Evolutionary conservation across 805 yeast species (phyloP).

Genomic region (Candida ulmi): DNA sequence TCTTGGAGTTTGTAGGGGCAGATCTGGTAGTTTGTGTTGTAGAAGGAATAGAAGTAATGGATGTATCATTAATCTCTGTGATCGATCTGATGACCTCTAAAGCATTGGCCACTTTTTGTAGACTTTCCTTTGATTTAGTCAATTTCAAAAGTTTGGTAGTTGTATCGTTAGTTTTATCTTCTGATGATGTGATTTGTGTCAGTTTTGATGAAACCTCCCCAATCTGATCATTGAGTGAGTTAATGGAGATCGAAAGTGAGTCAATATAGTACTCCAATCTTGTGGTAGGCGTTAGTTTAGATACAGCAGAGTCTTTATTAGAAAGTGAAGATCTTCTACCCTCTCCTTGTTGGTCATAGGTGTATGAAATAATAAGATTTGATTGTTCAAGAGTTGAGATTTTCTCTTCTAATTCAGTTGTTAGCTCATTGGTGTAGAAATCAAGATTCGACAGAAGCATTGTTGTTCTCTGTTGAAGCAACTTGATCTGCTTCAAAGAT

Average conservation of each 20-base stretch:
- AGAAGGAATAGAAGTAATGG: neutral
- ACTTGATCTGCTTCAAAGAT: constrained; percentile 27
- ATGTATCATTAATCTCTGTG: constrained; percentile 23
- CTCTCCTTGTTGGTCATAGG: constrained; percentile 20
- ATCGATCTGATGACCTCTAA: constrained; percentile 41
- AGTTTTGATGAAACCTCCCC: constrained; percentile 8
- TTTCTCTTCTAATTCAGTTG: constrained; percentile 46
- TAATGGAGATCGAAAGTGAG: constrained; percentile 51
- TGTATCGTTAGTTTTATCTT: no score
- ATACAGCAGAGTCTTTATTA: constrained; percentile 1
- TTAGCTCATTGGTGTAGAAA: constrained; percentile 53
- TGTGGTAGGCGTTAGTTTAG: constrained; percentile 38
- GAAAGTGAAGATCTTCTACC: constrained; percentile 4
- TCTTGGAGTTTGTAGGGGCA: constrained; percentile 18
- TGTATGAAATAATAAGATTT: constrained; percentile 43
- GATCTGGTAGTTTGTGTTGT: neutral
- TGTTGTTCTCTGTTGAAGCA: constrained; percentile 43
- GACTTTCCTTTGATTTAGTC: constrained; percentile 38
- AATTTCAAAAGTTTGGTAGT: constrained; percentile 38
- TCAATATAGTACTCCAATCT: constrained; percentile 64
- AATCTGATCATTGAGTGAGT: constrained; percentile 48
- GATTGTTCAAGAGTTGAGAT: constrained; percentile 43
- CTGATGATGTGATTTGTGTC: no score
- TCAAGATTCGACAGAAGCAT: constrained; percentile 55
- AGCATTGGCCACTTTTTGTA: constrained; percentile 39